Conservation (phyloP, 2,329 filamentous ascomycete species). For the Calonectria naviculata region DNA sequence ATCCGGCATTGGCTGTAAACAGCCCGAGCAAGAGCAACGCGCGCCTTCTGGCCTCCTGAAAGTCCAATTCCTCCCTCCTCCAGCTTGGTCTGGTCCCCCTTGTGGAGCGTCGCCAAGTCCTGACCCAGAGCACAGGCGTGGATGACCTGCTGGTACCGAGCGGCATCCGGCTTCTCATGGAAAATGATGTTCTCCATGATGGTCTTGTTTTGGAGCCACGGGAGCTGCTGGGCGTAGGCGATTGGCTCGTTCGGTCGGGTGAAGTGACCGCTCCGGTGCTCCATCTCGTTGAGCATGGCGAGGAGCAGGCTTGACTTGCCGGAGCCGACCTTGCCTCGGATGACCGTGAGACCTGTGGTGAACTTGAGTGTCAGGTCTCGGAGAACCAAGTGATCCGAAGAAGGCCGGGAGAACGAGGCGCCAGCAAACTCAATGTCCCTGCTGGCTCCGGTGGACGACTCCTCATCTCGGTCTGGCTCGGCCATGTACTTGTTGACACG, state of each 20-base stretch:
- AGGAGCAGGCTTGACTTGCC: constrained; percentile 72
- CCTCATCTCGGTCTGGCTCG: constrained; percentile 79
- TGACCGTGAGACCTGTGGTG: constrained; percentile 61
- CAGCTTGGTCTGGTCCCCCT: constrained; percentile 68
- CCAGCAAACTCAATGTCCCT: constrained; percentile 65
- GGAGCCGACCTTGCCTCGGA: constrained; percentile 69
- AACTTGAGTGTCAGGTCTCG: constrained; percentile 59
- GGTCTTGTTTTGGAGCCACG: constrained; percentile 74
- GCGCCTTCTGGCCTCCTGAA: constrained; percentile 72
- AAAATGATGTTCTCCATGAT: constrained; percentile 75
- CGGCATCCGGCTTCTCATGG: constrained; percentile 64
- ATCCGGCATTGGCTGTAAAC: constrained; percentile 69
- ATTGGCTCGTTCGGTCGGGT: constrained; percentile 61
- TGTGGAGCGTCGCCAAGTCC: constrained; percentile 66
- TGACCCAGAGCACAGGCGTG: constrained; percentile 69
- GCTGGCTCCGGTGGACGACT: constrained; percentile 47
- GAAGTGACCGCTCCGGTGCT: constrained; percentile 68
- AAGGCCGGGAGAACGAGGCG: constrained; percentile 85
- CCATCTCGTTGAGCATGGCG: constrained; percentile 71
- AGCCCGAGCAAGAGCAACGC: constrained; percentile 71
- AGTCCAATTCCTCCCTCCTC: constrained; percentile 73
- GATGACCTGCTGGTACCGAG: constrained; percentile 68
- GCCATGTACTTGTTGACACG: constrained; percentile 89
- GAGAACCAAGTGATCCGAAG: constrained; percentile 65
- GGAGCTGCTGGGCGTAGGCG: constrained; percentile 69